Base-by-base conservation (phyloP, 306 rosid genomes). In the Trifolium pratense region DNA sequence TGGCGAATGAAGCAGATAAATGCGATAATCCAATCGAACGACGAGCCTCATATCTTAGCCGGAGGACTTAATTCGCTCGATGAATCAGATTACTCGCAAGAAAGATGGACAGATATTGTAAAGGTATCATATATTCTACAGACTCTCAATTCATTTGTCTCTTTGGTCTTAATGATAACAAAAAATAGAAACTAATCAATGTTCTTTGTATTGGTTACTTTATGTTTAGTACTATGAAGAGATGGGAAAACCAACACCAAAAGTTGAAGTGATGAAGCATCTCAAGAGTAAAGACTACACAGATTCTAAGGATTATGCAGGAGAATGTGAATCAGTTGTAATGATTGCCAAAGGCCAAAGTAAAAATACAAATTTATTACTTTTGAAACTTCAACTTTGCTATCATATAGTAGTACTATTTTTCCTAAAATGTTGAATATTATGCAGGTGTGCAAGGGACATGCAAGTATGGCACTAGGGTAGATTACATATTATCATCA, bases 301-400 rank as follows among this genome's bases (percentile, higher is more conserved):
- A 63, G 96, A 92, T 84, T 88, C 96, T 9, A 92, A 88, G 82
- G 87, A 82, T 70, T 88, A 81, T 61, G 92, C 89, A 17, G 97
- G 97, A 68, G 97, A 90, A 81, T 90, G 85, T 65, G 97, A 92
- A 17, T 84, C 99, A 0, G 99, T 95, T 32, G 97, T 95, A 55
- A 87, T 95, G 96, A 87, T 95, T 68, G 97, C 97, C 90, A 95
- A 94, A 73, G 98, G 98, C 76, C 98, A 94, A 89, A 94, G 98
- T 94, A 89, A 6, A 26, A 9, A 75, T 61, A 21, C 59, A 71
- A 39, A 57, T 53, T 77, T 49, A 57, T 29, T 49, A 18, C 43
- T 74, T 77, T 59, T 48, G 17, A 40, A 75, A 34, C 11, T 36
- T 74, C 20, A 75, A 21, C 39, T n/a, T 43, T 60, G 31, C 58